Evolutionary conservation across 805 yeast species (phyloP).

Genomic region (Kuraishia hungarica): DNA sequence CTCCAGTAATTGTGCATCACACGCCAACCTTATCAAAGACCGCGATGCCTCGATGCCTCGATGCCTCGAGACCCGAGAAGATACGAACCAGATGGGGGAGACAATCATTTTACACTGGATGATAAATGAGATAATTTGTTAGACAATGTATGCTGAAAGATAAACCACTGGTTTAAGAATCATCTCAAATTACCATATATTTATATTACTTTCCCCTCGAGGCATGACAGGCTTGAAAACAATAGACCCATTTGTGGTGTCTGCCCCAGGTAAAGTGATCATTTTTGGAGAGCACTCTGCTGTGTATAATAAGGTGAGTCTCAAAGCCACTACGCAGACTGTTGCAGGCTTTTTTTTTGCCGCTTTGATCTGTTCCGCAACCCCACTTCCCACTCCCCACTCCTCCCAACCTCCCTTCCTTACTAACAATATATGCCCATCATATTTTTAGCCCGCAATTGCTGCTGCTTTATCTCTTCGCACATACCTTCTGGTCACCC

Average conservation of each 20-base stretch:
- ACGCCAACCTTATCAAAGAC: neutral
- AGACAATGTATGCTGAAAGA: neutral
- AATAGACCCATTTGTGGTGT: slow-evolving; percentile 55
- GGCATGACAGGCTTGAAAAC: neutral
- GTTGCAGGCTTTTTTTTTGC: too few relatives aligned
- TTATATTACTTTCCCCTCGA: too few relatives aligned
- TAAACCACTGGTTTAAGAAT: neutral
- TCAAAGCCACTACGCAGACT: neutral
- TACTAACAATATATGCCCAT: neutral
- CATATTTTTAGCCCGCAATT: slow-evolving; percentile 60
- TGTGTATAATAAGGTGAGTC: slow-evolving; percentile 62
- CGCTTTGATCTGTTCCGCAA: too few relatives aligned
- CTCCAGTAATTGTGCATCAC: neutral
- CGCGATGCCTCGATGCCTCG: too few relatives aligned
- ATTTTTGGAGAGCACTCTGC: slow-evolving; percentile 97
- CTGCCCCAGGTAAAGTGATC: slow-evolving; percentile 96
- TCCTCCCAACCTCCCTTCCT: too few relatives aligned
- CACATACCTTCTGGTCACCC: slow-evolving; percentile 65
- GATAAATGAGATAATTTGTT: neutral
- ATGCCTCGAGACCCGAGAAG: too few relatives aligned
- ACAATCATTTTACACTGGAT: neutral
- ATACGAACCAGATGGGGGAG: neutral
- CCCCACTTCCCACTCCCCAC: too few relatives aligned
- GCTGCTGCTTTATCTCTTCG: slow-evolving; percentile 90
- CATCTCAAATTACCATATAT: neutral